These are phyloP conservation scores for Colletotrichum higginsianum DNA, from an alignment of 2,329 filamentous ascomycete species.

Conservation along the genomic window DNA sequence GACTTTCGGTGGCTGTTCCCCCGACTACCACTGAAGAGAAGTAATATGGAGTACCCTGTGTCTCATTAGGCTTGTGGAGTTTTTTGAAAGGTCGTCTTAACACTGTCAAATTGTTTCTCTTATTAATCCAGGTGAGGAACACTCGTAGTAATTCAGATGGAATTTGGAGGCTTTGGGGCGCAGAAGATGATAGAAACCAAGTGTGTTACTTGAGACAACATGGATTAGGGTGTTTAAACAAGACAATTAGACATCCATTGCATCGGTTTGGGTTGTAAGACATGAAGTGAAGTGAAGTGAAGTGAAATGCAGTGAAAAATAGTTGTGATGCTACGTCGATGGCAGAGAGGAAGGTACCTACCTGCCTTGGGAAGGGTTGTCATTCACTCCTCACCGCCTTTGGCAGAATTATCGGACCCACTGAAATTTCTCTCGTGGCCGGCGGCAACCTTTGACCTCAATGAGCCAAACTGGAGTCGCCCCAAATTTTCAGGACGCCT, in stretches of 20 bases:
- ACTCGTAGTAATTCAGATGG: background rate
- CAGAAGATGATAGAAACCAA: background rate
- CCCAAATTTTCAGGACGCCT: constrained; percentile 16
- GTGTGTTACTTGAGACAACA: background rate
- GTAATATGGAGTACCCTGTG: background rate
- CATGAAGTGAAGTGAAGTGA: background rate
- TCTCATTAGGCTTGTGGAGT: background rate
- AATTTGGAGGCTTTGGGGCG: background rate
- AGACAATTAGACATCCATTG: background rate
- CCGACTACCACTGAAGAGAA: background rate
- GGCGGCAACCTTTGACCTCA: constrained; percentile 8
- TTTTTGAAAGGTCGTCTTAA: background rate
- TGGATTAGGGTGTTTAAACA: no score
- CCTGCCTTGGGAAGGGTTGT: background rate
- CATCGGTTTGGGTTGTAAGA: background rate
- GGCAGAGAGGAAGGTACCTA: no score
- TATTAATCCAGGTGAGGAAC: background rate
- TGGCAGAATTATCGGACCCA: constrained; percentile 41
- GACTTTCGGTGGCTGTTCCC: constrained; percentile 17
- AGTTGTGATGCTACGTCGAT: background rate
- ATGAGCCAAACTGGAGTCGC: constrained; percentile 16
- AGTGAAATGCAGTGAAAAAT: no score
- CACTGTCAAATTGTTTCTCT: background rate
- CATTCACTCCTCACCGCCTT: constrained; percentile 30
- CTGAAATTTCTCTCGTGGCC: constrained; percentile 42